Percentiles rank a stretch among this genome's conserved stretches.
These are phyloP conservation scores for Bolboschoenus planiculmis DNA, from an alignment of 176 grass and related monocot genomes.

Conservation along the genomic window DNA sequence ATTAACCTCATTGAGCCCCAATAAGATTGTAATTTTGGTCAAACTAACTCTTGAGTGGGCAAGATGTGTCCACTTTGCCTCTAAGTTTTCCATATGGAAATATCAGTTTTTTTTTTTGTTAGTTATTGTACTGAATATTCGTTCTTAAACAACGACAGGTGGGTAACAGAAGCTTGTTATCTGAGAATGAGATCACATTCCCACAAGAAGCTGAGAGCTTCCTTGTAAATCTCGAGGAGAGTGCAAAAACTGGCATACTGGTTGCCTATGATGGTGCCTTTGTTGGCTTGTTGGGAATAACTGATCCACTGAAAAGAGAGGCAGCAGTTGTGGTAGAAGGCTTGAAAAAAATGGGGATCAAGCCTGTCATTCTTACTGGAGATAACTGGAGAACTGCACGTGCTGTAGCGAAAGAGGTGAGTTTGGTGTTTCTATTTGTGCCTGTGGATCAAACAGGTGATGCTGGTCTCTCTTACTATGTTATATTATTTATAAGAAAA, in stretches of 20 bases:
- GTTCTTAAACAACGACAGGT: constrained; percentile 29
- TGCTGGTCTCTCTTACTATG: not conserved
- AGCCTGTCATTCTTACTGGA: constrained; percentile 92
- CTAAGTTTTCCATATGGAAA: not conserved
- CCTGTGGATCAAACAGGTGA: not conserved
- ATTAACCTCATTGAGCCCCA: not conserved
- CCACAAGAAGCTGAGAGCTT: constrained; percentile 74
- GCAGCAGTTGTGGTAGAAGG: constrained; percentile 87
- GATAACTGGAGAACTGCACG: constrained; percentile 88
- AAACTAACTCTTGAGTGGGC: not conserved
- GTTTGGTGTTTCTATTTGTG: not conserved
- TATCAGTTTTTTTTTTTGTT: not conserved
- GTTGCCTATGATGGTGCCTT: constrained; percentile 65
- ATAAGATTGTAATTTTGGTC: not conserved
- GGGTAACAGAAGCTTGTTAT: constrained; percentile 66
- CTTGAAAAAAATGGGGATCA: constrained; percentile 82
- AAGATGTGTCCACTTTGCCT: not conserved
- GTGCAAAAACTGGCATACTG: constrained; percentile 92
- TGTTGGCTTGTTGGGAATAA: constrained; percentile 69
- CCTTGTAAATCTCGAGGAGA: constrained; percentile 72
- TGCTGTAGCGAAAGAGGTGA: constrained; percentile 84
- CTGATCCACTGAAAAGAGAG: constrained; percentile 94
- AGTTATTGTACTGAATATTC: constrained; percentile 22
- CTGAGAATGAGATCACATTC: constrained; percentile 47
- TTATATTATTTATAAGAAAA: not conserved